phyloP scores from a whole-genome alignment of 345 rosid species.

The Draba incana region DNA sequence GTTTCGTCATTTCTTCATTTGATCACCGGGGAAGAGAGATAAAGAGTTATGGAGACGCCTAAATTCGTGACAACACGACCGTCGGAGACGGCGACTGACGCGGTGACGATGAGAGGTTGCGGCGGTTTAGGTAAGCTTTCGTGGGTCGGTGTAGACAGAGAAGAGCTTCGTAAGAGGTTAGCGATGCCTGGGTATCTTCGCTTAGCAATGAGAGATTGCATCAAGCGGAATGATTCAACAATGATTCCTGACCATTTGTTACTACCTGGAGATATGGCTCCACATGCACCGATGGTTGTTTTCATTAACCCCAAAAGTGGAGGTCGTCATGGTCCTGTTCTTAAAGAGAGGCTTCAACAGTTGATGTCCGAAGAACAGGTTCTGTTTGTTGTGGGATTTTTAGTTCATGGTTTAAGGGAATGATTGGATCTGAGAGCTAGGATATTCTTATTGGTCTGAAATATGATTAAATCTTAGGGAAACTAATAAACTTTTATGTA shows the following conservation, averaged over 20 bases:
- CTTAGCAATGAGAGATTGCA: conserved; percentile 65
- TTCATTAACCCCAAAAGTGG: conserved; percentile 86
- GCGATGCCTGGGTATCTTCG: conserved; percentile 79
- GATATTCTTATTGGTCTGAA: not conserved
- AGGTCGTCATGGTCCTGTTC: conserved; percentile 87
- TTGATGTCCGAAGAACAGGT: conserved; percentile 90
- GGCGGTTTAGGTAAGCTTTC: conserved; percentile 71
- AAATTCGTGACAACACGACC: conserved; percentile 49
- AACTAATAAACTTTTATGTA: not conserved
- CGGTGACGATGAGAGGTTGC: conserved; percentile 53
- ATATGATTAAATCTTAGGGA: not conserved
- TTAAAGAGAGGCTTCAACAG: conserved; percentile 73
- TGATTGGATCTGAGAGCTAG: not conserved
- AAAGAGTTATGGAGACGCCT: conserved; percentile 40
- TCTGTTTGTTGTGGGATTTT: not conserved
- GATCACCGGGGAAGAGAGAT: not conserved
- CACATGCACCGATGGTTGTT: conserved; percentile 77
- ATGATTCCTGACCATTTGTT: conserved; percentile 38
- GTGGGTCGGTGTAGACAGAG: conserved; percentile 70
- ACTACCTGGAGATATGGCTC: conserved; percentile 44
- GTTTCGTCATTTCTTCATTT: not conserved
- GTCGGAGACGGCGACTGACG: conserved; percentile 56
- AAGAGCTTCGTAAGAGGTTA: conserved; percentile 59
- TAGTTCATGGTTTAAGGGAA: not conserved
- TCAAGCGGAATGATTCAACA: conserved; percentile 55